phyloP scores from a whole-genome alignment of 2,329 filamentous ascomycete species.

The Blastomyces parvus region DNA sequence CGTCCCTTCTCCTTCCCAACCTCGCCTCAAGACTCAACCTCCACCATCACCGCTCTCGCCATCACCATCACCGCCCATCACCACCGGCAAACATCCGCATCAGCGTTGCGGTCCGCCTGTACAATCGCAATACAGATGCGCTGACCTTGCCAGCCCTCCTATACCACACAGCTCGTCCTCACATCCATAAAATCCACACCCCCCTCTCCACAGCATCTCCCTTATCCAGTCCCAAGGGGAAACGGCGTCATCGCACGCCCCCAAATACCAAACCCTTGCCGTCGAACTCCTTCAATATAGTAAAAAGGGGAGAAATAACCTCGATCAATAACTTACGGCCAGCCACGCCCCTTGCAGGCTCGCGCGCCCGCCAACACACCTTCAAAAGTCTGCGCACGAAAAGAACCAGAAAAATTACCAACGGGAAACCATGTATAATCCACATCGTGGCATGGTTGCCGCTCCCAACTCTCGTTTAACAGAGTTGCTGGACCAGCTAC shows the following conservation, averaged over 20 bases:
- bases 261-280: not conserved
- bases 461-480: slow-evolving; percentile 67
- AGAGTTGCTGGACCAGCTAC: slow-evolving; percentile 84
- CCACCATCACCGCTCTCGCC: not conserved
- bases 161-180: not conserved
- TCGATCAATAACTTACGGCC: not conserved
- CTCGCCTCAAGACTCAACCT: not conserved
- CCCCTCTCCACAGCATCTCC: not conserved
- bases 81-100: not conserved
- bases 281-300: not conserved
- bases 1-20: not conserved
- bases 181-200: not conserved
- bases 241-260: not conserved
- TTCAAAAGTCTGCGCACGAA: not conserved
- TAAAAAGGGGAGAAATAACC: not conserved
- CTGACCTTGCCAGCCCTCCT: not conserved
- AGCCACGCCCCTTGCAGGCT: not conserved
- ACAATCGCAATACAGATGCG: not conserved
- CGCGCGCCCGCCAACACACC: not conserved
- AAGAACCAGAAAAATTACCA: not conserved
- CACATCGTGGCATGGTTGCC: slow-evolving; percentile 69
- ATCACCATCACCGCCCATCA: not conserved
- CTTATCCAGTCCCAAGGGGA: not conserved
- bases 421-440: slow-evolving; percentile 63
- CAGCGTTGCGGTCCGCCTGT: not conserved